Conservation (phyloP, 1,284 basidiomycete genomes). For the Albatrellus sp. region DNA sequence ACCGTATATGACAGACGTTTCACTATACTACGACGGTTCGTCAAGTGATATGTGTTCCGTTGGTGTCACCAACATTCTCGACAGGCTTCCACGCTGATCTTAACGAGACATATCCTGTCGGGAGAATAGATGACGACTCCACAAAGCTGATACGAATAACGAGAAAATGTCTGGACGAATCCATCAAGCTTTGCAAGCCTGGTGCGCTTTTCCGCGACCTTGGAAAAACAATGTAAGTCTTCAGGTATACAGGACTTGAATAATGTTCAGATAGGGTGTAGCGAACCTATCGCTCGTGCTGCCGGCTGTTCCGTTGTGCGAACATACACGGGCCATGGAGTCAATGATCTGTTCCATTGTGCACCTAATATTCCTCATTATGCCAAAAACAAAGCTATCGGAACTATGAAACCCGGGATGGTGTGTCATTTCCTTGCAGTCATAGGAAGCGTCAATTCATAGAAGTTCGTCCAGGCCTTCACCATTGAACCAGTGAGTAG, state of each 20-base stretch:
- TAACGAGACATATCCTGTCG: slow-evolving; percentile 87
- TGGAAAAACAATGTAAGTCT: slow-evolving; percentile 65
- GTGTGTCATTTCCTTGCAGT: slow-evolving; percentile 23
- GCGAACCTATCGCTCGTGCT: slow-evolving; percentile 72
- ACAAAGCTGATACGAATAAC: slow-evolving; percentile 72
- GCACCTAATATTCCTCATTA: slow-evolving; percentile 76
- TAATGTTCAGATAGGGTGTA: slow-evolving; percentile 18
- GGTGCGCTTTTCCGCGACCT: slow-evolving; percentile 79
- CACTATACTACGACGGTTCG: slow-evolving; percentile 58
- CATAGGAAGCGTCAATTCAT: background rate
- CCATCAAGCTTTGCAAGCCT: slow-evolving; percentile 85
- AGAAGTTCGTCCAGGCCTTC: slow-evolving; percentile 32
- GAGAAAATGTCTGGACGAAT: slow-evolving; percentile 72
- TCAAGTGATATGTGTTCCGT: slow-evolving; percentile 3
- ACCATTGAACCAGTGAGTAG: slow-evolving; percentile 66
- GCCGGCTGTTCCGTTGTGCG: slow-evolving; percentile 79
- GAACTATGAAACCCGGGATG: slow-evolving; percentile 80
- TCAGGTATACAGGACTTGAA: background rate
- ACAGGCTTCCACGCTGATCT: slow-evolving; percentile 82
- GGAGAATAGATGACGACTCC: slow-evolving; percentile 74
- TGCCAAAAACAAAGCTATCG: slow-evolving; percentile 75
- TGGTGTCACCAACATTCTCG: slow-evolving; percentile 3
- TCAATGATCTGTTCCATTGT: slow-evolving; percentile 75
- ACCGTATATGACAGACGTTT: slow-evolving; percentile 32
- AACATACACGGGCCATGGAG: slow-evolving; percentile 85